These are phyloP conservation scores for Luffa acutangula DNA, from an alignment of 306 rosid genomes.

Conservation along the genomic window DNA sequence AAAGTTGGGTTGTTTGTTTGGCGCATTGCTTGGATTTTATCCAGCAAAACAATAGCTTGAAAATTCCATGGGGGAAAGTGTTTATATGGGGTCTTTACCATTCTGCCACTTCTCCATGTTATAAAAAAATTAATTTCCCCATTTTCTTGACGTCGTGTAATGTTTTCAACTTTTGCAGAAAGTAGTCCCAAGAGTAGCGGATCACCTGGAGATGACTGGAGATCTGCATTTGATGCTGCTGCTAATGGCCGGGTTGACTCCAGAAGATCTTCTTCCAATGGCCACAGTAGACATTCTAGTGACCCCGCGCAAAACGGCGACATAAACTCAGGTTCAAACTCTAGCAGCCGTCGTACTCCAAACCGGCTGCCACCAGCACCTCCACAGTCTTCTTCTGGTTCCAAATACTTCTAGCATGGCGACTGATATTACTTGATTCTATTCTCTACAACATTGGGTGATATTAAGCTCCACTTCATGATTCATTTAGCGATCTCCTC, in stretches of 20 bases:
- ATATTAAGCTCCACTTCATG: conserved; percentile 30
- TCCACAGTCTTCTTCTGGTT: conserved; percentile 56
- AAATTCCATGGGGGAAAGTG: not conserved
- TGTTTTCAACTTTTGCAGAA: conserved; percentile 34
- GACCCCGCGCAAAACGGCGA: conserved; percentile 89
- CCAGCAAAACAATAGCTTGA: not conserved
- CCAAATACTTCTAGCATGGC: conserved; percentile 43
- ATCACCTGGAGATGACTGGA: conserved; percentile 69
- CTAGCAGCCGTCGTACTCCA: conserved; percentile 81
- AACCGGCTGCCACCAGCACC: conserved; percentile 82
- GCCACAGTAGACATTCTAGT: conserved; percentile 60
- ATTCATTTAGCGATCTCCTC: conserved; percentile 25
- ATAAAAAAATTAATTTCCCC: not conserved
- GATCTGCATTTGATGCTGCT: conserved; percentile 90
- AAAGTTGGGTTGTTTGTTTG: not conserved
- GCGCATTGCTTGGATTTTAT: not conserved
- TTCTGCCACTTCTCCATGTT: not conserved
- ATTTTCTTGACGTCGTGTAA: conserved; percentile 5
- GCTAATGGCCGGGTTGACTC: conserved; percentile 50
- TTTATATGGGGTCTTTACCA: not conserved
- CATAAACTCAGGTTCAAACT: conserved; percentile 44
- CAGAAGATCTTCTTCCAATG: conserved; percentile 62
- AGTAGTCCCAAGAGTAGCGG: conserved; percentile 70
- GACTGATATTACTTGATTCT: conserved; percentile 10
- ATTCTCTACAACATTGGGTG: conserved; percentile 33